Base-by-base conservation (phyloP, 352 stramenopile genomes). In the Globisporangium paddicum region DNA sequence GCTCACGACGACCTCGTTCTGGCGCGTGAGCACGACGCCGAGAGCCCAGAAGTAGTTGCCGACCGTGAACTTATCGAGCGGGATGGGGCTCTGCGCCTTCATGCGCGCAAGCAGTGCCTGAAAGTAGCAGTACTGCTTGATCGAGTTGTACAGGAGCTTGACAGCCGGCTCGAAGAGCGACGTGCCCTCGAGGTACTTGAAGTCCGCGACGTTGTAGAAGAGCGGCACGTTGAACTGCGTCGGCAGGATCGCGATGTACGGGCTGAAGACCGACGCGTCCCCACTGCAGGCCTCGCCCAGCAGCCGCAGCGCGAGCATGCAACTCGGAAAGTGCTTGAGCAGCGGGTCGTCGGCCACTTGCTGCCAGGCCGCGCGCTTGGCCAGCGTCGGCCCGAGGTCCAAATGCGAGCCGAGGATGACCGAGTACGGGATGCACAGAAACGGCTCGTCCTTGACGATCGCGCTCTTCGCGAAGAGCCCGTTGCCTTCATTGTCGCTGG, bases 71-170 rank as follows among this genome's bases (percentile, higher is more conserved):
- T 62, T 50, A 0, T 69, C 48, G 26, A 60, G 38, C 5, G 71
- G 63, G 5, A 78, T 71, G 3, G 66, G 64, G 23, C 58, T 68
- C 18, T 59, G 51, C 26, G 55, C 23, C 55, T 65, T 70, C 45
- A 66, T 60, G 1, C 55, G 49, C 37, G 70, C 35, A 10, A 72
- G 55, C 14, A 73, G 54, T 21, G 55, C 55, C 35, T 68, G 66
- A 18, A 87, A 49, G 62, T 87, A 82, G 40, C 70, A 71, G 50
- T 81, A 87, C 56, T 84, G 74, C 51, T 83, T 83, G 69, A 87
- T 74, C 25, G 68, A 70, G 55, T 84, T 87, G 69, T 79, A 82
- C 26, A 84, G 48, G 5, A 82, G 54, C 57, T 79, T 74, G 35
- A 79, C 64, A 2, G 73, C 71, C 16, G 72, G 66, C 1, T 66